Evolutionary conservation across 2,329 filamentous ascomycete species (phyloP), one percentile per base, ranked within the genome.

Genomic region (Didymella pinodella): DNA sequence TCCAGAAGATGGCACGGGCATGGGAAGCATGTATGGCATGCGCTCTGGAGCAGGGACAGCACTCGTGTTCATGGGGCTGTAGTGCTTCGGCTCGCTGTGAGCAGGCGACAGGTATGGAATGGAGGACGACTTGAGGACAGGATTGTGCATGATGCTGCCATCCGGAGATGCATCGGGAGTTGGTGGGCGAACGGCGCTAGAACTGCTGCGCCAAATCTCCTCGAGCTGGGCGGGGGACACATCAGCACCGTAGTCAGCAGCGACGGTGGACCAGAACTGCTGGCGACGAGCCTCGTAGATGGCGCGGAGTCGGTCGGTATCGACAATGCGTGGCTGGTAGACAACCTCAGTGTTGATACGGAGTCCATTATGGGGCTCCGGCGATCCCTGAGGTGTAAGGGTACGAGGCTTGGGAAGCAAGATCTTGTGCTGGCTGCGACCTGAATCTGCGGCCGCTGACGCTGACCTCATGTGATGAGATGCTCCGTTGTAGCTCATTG

Each of bases 241-340:
- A 32, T 86, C 85, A 14, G 80, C 76, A 52, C 90, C 90, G 70
- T 93, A 93, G 68, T 92, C 89, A 26, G 85, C 80, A 29, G 90
- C 90, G 34, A 94, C 84, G 47, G 85, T 83, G 32, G 85, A 82
- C 90, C 91, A 94, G 79, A 94, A 93, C 8, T 85, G 84, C 49
- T 84, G 81, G 43, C 89, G 86, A 77, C 92, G 90, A 7, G 85
- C 80, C 51, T 87, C 84, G 76, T 93, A 93, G 65, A 93, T 85
- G 60, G 85, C 82, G 47, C 87, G 85, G 25, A 94, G 86, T 47
- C 89, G 88, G 28, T 84, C 80, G 73, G 86, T 89, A 71, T 91
- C 88, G 20, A 90, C 84, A 47, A 77, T 68, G 66, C 80, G 79
- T 62, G 82, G 67, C 75, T 82, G 65, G 76, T 72, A 69, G 25